Percentiles rank a stretch among this genome's conserved stretches.
These are phyloP conservation scores for Asterophora parasitica DNA, from an alignment of 768 basidiomycete species.

Conservation along the genomic window DNA sequence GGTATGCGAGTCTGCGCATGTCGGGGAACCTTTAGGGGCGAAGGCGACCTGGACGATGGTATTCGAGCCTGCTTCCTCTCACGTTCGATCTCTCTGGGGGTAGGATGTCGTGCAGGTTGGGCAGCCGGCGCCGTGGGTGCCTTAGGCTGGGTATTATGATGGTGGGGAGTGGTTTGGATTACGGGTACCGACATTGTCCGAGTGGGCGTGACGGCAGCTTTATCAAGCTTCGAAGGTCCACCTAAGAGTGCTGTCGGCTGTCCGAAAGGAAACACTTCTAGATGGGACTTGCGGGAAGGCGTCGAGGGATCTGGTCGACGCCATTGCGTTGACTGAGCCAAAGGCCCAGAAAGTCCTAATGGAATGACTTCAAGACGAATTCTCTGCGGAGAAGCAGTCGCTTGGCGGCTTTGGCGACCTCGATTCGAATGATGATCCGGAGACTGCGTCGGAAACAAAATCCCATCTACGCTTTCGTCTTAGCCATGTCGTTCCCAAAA, in stretches of 20 bases:
- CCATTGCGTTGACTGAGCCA: slow-evolving; percentile 10
- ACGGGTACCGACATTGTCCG: slow-evolving; percentile 12
- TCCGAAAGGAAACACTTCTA: slow-evolving; percentile 10
- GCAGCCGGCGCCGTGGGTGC: slow-evolving; percentile 1
- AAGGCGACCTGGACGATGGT: slow-evolving; percentile 57
- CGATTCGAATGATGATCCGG: background rate
- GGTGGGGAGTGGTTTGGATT: slow-evolving; percentile 13
- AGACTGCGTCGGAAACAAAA: background rate
- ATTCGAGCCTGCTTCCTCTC: slow-evolving; percentile 30
- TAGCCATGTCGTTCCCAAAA: no score
- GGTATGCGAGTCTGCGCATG: slow-evolving; percentile 15
- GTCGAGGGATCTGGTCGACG: slow-evolving; percentile 5
- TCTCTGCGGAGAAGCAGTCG: slow-evolving; percentile 7
- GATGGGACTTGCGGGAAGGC: slow-evolving; percentile 5
- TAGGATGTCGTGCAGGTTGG: slow-evolving; percentile 12
- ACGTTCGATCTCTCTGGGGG: slow-evolving; percentile 21
- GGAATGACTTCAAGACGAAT: slow-evolving; percentile 7
- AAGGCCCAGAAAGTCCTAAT: background rate
- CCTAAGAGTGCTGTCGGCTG: slow-evolving; percentile 12
- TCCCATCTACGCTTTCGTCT: no score
- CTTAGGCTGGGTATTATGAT: slow-evolving; percentile 9
- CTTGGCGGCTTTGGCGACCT: background rate
- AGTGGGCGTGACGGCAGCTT: slow-evolving; percentile 7
- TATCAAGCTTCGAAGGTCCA: slow-evolving; percentile 1
- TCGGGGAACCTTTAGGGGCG: slow-evolving; percentile 44